Base-by-base conservation (phyloP, 805 yeast species). In the Nakazawaea ernobii region DNA sequence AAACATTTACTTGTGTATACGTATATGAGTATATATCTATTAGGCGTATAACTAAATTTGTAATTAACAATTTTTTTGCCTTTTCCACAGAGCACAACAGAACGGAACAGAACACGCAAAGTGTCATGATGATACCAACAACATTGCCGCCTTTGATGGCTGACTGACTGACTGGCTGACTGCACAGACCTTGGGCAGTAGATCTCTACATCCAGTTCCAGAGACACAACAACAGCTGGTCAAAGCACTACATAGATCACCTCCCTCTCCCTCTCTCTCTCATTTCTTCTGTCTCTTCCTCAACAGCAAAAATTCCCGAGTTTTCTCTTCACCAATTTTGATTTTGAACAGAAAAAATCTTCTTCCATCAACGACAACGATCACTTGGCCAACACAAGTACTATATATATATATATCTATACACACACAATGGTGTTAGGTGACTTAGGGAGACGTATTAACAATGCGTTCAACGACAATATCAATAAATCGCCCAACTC, bases 391-490 rank as follows among this genome's bases (percentile, higher is more conserved):
- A 20, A 20, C 24, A 20, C n/a, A 10, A 11, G 33, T 30, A 30
- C n/a, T 11, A 11, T 33, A 33, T 13, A 28, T 28, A 27, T 9
- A 13, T 10, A 3, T 28, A 14, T 8, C 6, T 32, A 10, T 13
- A 29, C 24, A 30, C 17, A n/a, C 71, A 1, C 72, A 71, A 86
- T 85, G 92, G 92, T 85, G 60, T 73, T 85, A 55, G 89, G 90
- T 39, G 94, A 86, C 64, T 69, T 86, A 50, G 94, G 95, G 30
- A 73, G 82, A 58, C 77, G 88, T 55, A 84, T 86, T 63, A 85
- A 85, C 66, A 72, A 73, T 58, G 95, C 94, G 15, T 83, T 86
- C 45, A 70, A 81, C 39, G 79, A 76, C 50, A 43, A 48, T 35
- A 80, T 85, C 39, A 70, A 86, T 33, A 70, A 72, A 54, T 69